Base-by-base conservation (phyloP, 23 red algal species). In the Agarophyton chilense region DNA sequence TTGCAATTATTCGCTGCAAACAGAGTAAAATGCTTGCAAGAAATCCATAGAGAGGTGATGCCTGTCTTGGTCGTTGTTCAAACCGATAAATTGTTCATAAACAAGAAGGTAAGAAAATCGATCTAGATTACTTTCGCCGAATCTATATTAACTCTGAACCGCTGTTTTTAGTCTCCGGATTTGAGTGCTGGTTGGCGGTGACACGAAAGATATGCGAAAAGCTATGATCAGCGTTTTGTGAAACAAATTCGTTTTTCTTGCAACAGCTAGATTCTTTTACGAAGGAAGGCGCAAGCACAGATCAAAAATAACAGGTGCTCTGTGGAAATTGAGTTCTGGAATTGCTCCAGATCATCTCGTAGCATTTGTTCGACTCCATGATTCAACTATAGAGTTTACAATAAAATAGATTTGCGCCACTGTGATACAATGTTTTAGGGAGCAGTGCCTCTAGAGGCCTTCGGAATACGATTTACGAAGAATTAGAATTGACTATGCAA, bases 261-360 rank as follows among this genome's bases (percentile, higher is more conserved):
- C n/a, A n/a, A 49, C 45, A 18, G 11, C 21, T 33, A 18, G 72
- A 77, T 39, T 31, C 29, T n/a, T 39, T 16, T 24, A 26, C 13
- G 43, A 10, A 33, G 26, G 29, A 39, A 4, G 21, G 42, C 16
- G 35, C 45, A n/a, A 77, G 42, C n/a, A 12, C 29, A 42, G 77
- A 81, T 24, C 49, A 81, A 57, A 81, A 81, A 14, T 81, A 24
- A 26, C 32, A 2, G 77, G 24, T 12, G 52, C 56, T 7, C 39
- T 81, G 52, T 33, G 40, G 24, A 29, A 52, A 40, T 52, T 62
- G 6, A 33, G 2, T 35, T 56, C 14, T 18, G 25, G 51, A 16
- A 35, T 56, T 41, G 10, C 18, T 6, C 18, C 45, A 35, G 51
- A 81, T 52, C 4, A 25, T 21, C 13, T 81, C 33, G 77, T 81